phyloP scores from a whole-genome alignment of 305 asterid genomes.

The Rubia peregrina region DNA sequence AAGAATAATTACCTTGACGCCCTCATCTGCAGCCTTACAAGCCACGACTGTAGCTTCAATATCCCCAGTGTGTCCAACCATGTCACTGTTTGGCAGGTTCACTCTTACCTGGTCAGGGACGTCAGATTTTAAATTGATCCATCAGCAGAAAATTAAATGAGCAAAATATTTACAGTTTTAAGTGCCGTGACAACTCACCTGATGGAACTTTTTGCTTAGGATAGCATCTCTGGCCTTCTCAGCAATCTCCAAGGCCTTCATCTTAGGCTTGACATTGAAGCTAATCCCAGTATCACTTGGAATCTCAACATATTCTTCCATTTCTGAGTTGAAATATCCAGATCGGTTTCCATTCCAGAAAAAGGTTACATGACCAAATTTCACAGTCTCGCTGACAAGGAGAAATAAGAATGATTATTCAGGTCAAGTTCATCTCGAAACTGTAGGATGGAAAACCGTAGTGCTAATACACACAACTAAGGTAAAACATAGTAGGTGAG shows the following conservation, averaged over 20 bases:
- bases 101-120: constrained; percentile 56
- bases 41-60: constrained; percentile 82
- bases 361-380: constrained; percentile 93
- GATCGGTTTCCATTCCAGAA: constrained; percentile 99
- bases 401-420: not conserved
- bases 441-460: not conserved
- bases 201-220: constrained; percentile 75
- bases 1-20: constrained; percentile 65
- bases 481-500: not conserved
- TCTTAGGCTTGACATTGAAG: constrained; percentile 83
- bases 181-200: constrained; percentile 37
- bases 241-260: constrained; percentile 91
- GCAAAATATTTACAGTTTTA: not conserved
- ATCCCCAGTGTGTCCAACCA: constrained; percentile 99
- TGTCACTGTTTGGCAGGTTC: constrained; percentile 84
- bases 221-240: constrained; percentile 94
- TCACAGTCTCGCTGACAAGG: constrained; percentile 80
- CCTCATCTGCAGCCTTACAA: constrained; percentile 93
- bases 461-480: not conserved
- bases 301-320: constrained; percentile 93
- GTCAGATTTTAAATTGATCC: constrained; percentile 3
- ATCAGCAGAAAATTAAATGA: not conserved
- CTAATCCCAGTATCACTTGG: constrained; percentile 90
- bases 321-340: constrained; percentile 58
- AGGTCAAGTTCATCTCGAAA: not conserved